Evolutionary conservation across 2,329 filamentous ascomycete species (phyloP), one percentile per base, ranked within the genome.

Genomic region (Penicillium sp.): DNA sequence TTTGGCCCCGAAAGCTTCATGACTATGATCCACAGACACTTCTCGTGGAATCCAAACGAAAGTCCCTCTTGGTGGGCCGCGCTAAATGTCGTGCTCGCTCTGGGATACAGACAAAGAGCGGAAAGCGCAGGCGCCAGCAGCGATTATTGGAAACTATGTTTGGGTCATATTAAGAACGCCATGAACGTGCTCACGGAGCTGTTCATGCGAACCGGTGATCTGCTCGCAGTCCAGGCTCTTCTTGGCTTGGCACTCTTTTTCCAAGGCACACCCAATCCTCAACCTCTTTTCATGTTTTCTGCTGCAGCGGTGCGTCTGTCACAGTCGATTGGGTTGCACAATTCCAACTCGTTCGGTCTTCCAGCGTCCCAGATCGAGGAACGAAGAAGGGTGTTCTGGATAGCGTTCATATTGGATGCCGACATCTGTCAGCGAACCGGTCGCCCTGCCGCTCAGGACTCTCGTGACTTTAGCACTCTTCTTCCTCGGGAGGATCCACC

Each of bases 401-500:
- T 66, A 5, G 55, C 60, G 10, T 66, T 66, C 6, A 56, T 63
- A 24, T 42, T 66, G n/a, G 59, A 66, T 45, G 61, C 62, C 13
- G 59, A 65, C 49, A 62, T 66, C 27, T 62, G 53, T 18, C 48
- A 58, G 5, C 45, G 61, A 22, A 54, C 54, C 13, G 62, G 62
- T 2, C 62, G 61, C 10, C 63, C 60, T 18, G 56, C 57, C 3
- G 47, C 50, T 14, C 63, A 64, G 24, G 55, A 64, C 11, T 32
- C 39, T 11, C 52, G 54, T 9, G 58, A 65, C 41, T 60, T 56
- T 22, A 58, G 59, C 42, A 59, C 55, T 18, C 40, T 44, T 2
- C 46, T 63, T 21, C 57, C 62, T 4, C 38, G 21, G 1, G 48
- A 54, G 5, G 7, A 22, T 2, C 58, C 60, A 38, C 24, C 40